phyloP scores from a whole-genome alignment of 164 flowering plant species.

The Aristolochia contorta region DNA sequence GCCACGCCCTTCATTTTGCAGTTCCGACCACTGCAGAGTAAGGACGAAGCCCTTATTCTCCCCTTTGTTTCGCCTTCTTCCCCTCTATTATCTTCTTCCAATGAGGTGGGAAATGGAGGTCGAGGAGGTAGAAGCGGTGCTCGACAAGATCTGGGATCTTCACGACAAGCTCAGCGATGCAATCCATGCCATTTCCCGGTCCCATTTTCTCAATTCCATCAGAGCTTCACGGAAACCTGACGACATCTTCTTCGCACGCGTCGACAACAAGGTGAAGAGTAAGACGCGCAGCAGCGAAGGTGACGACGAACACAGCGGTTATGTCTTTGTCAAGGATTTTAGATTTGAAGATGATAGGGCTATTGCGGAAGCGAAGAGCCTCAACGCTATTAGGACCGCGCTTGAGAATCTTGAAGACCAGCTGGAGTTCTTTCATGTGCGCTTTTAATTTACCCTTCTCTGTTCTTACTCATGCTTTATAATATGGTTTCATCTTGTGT shows the following conservation, averaged over 20 bases:
- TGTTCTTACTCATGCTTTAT: no score
- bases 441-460: constrained; percentile 11
- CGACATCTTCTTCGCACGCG: constrained; percentile 3
- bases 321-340: constrained; percentile 59
- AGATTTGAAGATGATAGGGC: constrained; percentile 35
- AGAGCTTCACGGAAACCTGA: constrained; percentile 20
- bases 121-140: constrained; percentile 72
- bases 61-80: not conserved
- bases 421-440: constrained; percentile 81
- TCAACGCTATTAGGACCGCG: constrained; percentile 71
- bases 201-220: constrained; percentile 67
- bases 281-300: not conserved
- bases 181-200: constrained; percentile 62
- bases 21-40: no score
- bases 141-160: constrained; percentile 87
- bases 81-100: not conserved
- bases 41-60: no score
- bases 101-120: constrained; percentile 71
- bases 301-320: constrained; percentile 32
- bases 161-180: constrained; percentile 97
- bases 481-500: no score
- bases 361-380: constrained; percentile 70
- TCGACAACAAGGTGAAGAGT: constrained; percentile 16
- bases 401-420: constrained; percentile 92
- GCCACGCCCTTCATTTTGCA: no score